These are phyloP conservation scores for Lasiosphaeriaceae sp. DNA, from an alignment of 495 filamentous ascomycete genomes.

Conservation along the genomic window DNA sequence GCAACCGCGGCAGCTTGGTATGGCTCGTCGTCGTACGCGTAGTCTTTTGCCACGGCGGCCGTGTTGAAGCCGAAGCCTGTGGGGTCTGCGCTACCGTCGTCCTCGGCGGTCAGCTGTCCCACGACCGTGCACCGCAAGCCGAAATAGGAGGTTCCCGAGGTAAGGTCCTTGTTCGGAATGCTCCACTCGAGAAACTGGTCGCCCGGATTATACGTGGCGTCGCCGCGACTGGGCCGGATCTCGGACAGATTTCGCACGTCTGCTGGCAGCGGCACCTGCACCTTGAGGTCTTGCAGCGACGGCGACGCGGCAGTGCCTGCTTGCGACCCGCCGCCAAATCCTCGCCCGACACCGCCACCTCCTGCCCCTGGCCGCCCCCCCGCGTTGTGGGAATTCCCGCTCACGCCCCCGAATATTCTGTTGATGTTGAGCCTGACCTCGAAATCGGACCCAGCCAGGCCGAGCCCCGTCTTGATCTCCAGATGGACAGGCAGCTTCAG, in stretches of 20 bases:
- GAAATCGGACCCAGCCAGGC: constrained; percentile 72
- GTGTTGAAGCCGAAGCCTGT: constrained; percentile 43
- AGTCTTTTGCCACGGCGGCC: constrained; percentile 39
- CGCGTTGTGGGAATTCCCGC: constrained; percentile 34
- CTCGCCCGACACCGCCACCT: constrained; percentile 21
- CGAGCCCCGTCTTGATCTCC: constrained; percentile 76
- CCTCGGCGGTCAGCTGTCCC: constrained; percentile 54
- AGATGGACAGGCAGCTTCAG: constrained; percentile 77
- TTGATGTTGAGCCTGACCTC: constrained; percentile 76
- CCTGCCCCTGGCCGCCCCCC: constrained; percentile 3
- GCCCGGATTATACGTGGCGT: constrained; percentile 73
- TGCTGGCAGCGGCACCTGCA: constrained; percentile 76
- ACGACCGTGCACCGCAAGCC: constrained; percentile 72
- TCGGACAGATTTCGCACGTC: constrained; percentile 84
- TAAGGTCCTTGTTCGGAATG: constrained; percentile 63
- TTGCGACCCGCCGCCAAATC: constrained; percentile 32
- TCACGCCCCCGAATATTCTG: constrained; percentile 48
- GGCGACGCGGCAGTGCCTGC: constrained; percentile 52
- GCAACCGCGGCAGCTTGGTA: constrained; percentile 43
- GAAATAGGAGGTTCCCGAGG: constrained; percentile 63
- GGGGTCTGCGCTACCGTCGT: constrained; percentile 45
- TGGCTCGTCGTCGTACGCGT: constrained; percentile 56
- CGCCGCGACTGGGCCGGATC: constrained; percentile 76
- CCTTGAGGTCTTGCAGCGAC: constrained; percentile 71
- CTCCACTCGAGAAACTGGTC: constrained; percentile 77